Evolutionary conservation across 1,284 basidiomycete genomes (phyloP).

Genomic region (Fomitopsis palustris): DNA sequence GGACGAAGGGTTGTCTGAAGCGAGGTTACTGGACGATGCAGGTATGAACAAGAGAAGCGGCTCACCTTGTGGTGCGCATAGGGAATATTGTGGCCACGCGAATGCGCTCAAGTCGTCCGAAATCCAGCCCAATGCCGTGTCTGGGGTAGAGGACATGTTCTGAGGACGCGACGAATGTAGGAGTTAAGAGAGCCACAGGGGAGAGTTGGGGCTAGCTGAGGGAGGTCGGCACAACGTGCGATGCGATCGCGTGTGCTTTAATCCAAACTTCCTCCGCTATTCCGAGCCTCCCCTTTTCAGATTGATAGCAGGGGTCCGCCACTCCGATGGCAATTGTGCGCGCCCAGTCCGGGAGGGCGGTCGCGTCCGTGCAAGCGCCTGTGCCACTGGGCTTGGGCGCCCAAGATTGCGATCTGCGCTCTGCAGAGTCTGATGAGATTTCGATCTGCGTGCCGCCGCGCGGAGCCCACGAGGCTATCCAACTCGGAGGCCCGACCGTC

Average conservation of each 20-base stretch:
- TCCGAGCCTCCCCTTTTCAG: slow-evolving; percentile 2
- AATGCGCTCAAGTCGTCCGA: not conserved
- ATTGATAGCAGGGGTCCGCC: not conserved
- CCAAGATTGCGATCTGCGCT: slow-evolving; percentile 8
- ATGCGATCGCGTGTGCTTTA: not conserved
- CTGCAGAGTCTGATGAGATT: slow-evolving; percentile 8
- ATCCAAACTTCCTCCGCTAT: not conserved
- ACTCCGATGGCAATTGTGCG: slow-evolving; percentile 4
- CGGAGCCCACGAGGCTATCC: slow-evolving; percentile 7
- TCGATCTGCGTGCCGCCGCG: not conserved
- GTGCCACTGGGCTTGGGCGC: not conserved
- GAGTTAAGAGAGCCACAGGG: not conserved
- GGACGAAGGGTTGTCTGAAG: not conserved
- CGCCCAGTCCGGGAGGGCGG: not conserved
- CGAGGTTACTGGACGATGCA: not conserved
- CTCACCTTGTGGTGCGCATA: not conserved
- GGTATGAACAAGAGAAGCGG: too few relatives aligned
- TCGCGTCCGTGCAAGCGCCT: not conserved
- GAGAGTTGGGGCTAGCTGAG: not conserved
- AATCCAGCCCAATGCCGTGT: not conserved
- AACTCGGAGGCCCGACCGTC: not conserved
- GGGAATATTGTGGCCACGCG: not conserved
- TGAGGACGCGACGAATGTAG: not conserved
- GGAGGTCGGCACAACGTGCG: not conserved
- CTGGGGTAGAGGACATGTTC: not conserved